Evolutionary conservation across 305 asterid species (phyloP), one percentile per base, ranked within the genome.

Genomic region (Fraxinus dipetala): DNA sequence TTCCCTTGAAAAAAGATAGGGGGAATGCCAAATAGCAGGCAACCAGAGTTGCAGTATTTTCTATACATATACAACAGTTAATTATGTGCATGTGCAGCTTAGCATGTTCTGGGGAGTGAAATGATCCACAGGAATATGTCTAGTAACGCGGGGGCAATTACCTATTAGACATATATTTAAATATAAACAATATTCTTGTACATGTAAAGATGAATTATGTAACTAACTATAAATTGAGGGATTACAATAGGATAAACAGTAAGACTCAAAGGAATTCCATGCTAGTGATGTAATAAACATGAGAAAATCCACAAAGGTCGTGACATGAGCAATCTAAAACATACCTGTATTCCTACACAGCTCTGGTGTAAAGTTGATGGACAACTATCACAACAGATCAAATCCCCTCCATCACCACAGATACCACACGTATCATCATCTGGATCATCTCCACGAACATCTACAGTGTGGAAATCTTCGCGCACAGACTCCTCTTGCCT

Each of bases 341-440:
- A 70, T 84, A 95, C 98, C 97, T 91, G 84, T 84, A 95, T 95
- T 61, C 81, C 98, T 73, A 96, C 83, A 90, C 99, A 96, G 80
- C 79, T 88, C 87, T 90, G 97, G 87, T 95, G 99, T 83, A 95
- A 96, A 76, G 99, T 96, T 34, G 99, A 93, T 43, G 98, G 97
- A 82, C 99, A 96, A 87, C 97, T 93, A 88, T 95, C 98, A 89
- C 99, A 96, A 83, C 98, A 96, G 81, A 96, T 93, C 88, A 96
- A 87, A 86, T 93, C 98, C 78, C 99, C 99, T 16, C 98, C 99
- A 84, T 96, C 99, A 72, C 97, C 97, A 85, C 99, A 96, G 36
- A 90, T 85, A 11, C 94, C 94, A 84, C 98, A 96, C 10, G 98
- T 88, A 87, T 96, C 99, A 85, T 96, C 98, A 83, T 95, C 95